Evolutionary conservation across 176 grass and related monocot genomes (phyloP), one percentile per base, ranked within the genome.

Genomic region (Eleusine indica): DNA sequence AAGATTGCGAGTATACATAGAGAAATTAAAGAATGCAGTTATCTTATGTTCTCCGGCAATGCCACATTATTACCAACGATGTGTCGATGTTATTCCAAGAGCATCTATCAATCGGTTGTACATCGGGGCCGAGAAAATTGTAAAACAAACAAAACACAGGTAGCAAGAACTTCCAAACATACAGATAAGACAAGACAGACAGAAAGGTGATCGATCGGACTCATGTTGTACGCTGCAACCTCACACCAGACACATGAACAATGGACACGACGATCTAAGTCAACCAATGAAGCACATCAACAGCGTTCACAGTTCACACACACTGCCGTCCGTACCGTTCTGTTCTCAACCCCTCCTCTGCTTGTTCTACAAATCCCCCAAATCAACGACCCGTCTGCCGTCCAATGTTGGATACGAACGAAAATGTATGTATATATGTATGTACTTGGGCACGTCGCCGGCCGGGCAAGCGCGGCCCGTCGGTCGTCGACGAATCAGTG

Each of bases 81-180:
- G 25, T 25, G 25, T 25, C 25, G 25, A 25, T 70, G 47, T 77
- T 78, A 85, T 78, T 85, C 22, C 73, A 70, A 35, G 42, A 28
- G 28, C 4, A 78, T 13, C 11, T 15, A 82, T 22, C 21, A 22
- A 58, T 57, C 10, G 73, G 73, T 70, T 60, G 64, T 48, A 85
- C 83, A 78, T 32, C n/a, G 32, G 40, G 29, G 39, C 3, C 7
- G 53, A 57, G 53, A 18, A 7, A 53, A 43, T 48, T 47, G 40
- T 39, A 48, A 71, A 39, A 19, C 28, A 62, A 62, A 62, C 44
- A 47, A 8, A 8, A 16, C 4, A 18, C 1, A 28, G 42, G 3
- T 32, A 60, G 0, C 4, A 44, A 73, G n/a, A 76, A 22, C 32
- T 43, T 76, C 25, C 51, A 56, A 29, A 84, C 30, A 61, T 63